Conservation (phyloP, 208 protist species). For the Leishmania arabica region DNA sequence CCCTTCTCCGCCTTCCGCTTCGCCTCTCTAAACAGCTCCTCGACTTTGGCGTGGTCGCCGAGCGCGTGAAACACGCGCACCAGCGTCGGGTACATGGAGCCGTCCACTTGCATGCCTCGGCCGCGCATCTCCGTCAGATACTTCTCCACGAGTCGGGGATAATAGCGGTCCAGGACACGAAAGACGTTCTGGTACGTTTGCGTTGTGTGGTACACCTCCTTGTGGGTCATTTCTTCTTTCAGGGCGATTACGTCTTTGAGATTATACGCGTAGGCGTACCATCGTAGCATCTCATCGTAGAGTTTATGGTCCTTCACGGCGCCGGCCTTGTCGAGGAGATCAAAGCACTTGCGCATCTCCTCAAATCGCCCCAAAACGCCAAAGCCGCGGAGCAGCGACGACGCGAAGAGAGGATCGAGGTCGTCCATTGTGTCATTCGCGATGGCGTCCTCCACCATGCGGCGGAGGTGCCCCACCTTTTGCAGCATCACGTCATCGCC, state of each 20-base stretch:
- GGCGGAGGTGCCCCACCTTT: slow-evolving; percentile 76
- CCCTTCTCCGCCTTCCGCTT: slow-evolving; percentile 49
- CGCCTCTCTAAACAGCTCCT: slow-evolving; percentile 80
- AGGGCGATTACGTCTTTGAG: slow-evolving; percentile 87
- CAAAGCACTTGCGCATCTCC: slow-evolving; percentile 78
- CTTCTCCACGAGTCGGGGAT: slow-evolving; percentile 87
- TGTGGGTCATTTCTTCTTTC: slow-evolving; percentile 87
- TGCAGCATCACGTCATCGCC: slow-evolving; percentile 79
- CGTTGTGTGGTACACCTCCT: slow-evolving; percentile 77
- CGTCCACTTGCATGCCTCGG: slow-evolving; percentile 76
- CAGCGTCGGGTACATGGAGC: slow-evolving; percentile 85
- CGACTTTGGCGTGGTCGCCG: slow-evolving; percentile 54
- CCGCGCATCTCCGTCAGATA: slow-evolving; percentile 83
- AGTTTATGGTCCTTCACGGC: slow-evolving; percentile 67
- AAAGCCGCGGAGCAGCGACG: slow-evolving; percentile 82
- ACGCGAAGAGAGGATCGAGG: slow-evolving; percentile 59
- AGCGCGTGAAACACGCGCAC: slow-evolving; percentile 85
- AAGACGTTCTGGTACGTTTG: slow-evolving; percentile 88
- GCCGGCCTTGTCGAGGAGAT: slow-evolving; percentile 48
- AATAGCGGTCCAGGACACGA: slow-evolving; percentile 88
- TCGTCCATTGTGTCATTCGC: slow-evolving; percentile 64
- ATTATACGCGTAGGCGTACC: slow-evolving; percentile 86
- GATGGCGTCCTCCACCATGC: slow-evolving; percentile 60
- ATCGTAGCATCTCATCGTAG: slow-evolving; percentile 91
- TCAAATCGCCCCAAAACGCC: slow-evolving; percentile 79